Conservation (phyloP, 352 stramenopile species). For the Phytophthora nicotianae region DNA sequence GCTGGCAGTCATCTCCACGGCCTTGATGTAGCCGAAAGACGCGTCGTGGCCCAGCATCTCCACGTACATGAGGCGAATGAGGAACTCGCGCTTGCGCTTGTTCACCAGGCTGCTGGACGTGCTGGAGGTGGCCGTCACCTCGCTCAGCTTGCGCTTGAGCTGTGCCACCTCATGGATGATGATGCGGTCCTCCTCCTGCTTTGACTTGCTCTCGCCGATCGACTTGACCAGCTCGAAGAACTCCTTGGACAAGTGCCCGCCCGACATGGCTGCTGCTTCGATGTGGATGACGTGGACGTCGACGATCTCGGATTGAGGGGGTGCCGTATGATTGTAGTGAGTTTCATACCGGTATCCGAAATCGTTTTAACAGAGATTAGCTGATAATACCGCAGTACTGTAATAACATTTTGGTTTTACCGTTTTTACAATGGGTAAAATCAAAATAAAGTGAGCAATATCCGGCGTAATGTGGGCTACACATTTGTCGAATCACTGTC, state of each 20-base stretch:
- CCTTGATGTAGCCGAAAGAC: slow-evolving; percentile 99
- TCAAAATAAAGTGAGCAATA: background rate
- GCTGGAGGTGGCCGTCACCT: slow-evolving; percentile 79
- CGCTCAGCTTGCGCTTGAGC: slow-evolving; percentile 96
- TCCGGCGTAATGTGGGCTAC: too few species aligned
- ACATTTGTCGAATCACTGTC: too few species aligned
- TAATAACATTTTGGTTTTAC: too few species aligned
- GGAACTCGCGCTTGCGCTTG: slow-evolving; percentile 99
- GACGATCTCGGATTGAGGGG: slow-evolving; percentile 28
- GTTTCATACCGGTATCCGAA: too few species aligned
- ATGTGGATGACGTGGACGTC: slow-evolving; percentile 13
- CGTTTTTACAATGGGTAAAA: background rate
- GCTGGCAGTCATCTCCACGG: slow-evolving; percentile 97
- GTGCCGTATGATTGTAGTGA: slow-evolving; percentile 13
- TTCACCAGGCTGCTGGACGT: slow-evolving; percentile 78
- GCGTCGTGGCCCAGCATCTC: slow-evolving; percentile 99
- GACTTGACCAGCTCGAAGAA: slow-evolving; percentile 99
- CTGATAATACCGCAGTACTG: too few species aligned
- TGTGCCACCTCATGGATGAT: slow-evolving; percentile 95
- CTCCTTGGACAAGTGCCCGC: slow-evolving; percentile 94
- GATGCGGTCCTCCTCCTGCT: slow-evolving; percentile 99
- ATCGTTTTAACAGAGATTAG: background rate
- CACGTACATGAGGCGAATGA: slow-evolving; percentile 99
- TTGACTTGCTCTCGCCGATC: slow-evolving; percentile 99
- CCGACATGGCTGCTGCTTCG: slow-evolving; percentile 75